phyloP scores from a whole-genome alignment of 495 filamentous ascomycete genomes.

The Cercophora sp. region DNA sequence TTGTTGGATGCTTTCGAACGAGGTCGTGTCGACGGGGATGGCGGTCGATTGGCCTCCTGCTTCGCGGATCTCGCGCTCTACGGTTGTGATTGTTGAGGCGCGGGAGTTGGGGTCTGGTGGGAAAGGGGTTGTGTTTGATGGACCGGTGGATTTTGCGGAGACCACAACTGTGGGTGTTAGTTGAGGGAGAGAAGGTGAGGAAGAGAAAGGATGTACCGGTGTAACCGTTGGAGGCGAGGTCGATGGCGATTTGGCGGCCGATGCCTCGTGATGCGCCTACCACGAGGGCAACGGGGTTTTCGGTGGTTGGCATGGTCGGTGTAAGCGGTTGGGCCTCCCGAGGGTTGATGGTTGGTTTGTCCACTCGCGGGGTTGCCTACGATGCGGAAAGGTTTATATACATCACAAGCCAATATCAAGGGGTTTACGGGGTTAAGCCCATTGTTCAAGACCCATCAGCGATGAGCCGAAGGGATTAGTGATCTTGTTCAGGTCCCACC shows the following conservation, averaged over 20 bases:
- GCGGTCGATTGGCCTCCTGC: conserved; percentile 62
- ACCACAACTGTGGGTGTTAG: conserved; percentile 59
- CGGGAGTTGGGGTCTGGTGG: conserved; percentile 80
- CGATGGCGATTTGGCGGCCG: conserved; percentile 73
- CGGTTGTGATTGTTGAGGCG: conserved; percentile 77
- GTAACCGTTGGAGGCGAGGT: conserved; percentile 68
- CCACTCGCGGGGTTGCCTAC: too few relatives aligned
- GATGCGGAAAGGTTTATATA: too few relatives aligned
- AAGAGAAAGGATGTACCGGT: conserved; percentile 42
- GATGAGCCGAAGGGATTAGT: too few relatives aligned
- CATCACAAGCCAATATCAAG: too few relatives aligned
- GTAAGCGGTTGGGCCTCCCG: too few relatives aligned
- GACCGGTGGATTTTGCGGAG: conserved; percentile 60
- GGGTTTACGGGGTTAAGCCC: too few relatives aligned
- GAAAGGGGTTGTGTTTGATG: conserved; percentile 48
- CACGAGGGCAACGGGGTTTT: conserved; percentile 56
- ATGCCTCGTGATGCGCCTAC: conserved; percentile 76
- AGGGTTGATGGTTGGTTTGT: too few relatives aligned
- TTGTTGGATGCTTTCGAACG: conserved; percentile 56
- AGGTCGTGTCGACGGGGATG: conserved; percentile 66
- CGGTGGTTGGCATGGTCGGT: conserved; percentile 13
- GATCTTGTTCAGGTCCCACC: too few relatives aligned
- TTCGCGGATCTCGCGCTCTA: conserved; percentile 71
- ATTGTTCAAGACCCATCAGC: too few relatives aligned
- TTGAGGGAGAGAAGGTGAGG: background rate